Base-by-base conservation (phyloP, 2,329 filamentous ascomycete genomes). In the Trichophyton schoenleinii region DNA sequence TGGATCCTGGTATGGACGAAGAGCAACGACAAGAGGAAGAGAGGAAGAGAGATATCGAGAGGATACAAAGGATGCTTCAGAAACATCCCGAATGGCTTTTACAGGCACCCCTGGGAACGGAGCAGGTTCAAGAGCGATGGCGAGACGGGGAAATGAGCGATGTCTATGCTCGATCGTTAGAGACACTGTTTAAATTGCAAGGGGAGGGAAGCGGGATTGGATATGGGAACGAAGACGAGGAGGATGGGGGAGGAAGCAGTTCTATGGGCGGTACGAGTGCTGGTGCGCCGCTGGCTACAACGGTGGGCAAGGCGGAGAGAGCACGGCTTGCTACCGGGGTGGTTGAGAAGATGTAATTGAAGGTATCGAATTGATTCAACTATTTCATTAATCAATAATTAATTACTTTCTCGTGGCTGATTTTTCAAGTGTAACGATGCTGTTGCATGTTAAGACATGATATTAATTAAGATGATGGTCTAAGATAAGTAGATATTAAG, bases 261-360 rank as follows among this genome's bases (percentile, higher is more conserved):
- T 69, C 70, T 44, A 64, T 38, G 34, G 9, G 9, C 13, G 34
- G 62, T n/a, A 31, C 28, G 1, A 63, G 61, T 18, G 53, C 64
- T 3, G 67, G 70, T 25, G 71, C 70, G 63, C 73, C 72, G 7
- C 65, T 79, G 60, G 76, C 77, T 13, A 75, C 74, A 60, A 77
- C 77, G 7, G 70, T 79, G 28, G 77, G 76, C 20, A 78, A 75
- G 66, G 73, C 75, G 18, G 77, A 79, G 65, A 70, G 77, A 60
- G 77, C 77, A 38, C 71, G 69, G 22, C 70, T 70, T 58, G 75
- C 75, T 42, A 75, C 71, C 25, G 77, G 79, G 59, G 75, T 78
- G n/a, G 74, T 78, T 62, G 75, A 79, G 66, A 72, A 71, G 64
- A 74, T 76, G 66, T 78, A 67, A 74, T 61, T 55, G 34, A n/a